Evolutionary conservation across 2,329 filamentous ascomycete genomes (phyloP).

Genomic region (Phaeoacremonium minimum): DNA sequence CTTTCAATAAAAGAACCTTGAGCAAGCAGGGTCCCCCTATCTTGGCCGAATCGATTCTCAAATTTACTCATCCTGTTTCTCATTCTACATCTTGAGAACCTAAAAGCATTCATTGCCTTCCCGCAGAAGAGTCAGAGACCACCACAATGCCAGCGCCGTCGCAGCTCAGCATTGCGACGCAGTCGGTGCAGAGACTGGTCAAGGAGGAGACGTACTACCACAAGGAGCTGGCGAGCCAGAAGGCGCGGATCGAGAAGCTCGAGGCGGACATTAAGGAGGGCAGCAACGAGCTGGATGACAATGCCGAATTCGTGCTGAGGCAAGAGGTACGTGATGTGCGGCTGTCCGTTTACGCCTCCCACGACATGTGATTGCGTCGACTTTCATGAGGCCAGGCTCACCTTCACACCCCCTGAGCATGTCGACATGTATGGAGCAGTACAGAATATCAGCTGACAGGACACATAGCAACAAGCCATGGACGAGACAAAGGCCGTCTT

Average conservation of each 20-base stretch:
- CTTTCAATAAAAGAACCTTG: too few species aligned
- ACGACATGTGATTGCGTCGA: too few species aligned
- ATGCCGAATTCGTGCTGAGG: conserved; percentile 73
- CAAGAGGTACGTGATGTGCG: too few species aligned
- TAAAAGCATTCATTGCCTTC: not conserved
- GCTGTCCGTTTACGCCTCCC: too few species aligned
- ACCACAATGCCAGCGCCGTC: conserved; percentile 71
- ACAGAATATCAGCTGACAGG: too few species aligned
- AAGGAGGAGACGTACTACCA: conserved; percentile 92
- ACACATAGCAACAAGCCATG: conserved; percentile 66
- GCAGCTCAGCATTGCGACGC: conserved; percentile 73
- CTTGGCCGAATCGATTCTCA: too few species aligned
- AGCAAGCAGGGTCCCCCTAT: too few species aligned
- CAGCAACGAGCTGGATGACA: conserved; percentile 58
- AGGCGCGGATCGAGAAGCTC: conserved; percentile 65
- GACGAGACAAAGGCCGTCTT: conserved; percentile 86
- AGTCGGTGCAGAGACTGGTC: conserved; percentile 75
- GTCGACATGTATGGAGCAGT: too few species aligned
- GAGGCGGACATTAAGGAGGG: conserved; percentile 52
- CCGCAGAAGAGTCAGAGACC: conserved; percentile 1
- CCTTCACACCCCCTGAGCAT: too few species aligned
- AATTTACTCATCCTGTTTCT: too few species aligned
- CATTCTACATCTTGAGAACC: too few species aligned
- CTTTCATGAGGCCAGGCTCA: too few species aligned
- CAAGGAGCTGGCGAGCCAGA: conserved; percentile 75